These are phyloP conservation scores for Lactarius akahatsu DNA, from an alignment of 768 basidiomycete species.

Conservation along the genomic window DNA sequence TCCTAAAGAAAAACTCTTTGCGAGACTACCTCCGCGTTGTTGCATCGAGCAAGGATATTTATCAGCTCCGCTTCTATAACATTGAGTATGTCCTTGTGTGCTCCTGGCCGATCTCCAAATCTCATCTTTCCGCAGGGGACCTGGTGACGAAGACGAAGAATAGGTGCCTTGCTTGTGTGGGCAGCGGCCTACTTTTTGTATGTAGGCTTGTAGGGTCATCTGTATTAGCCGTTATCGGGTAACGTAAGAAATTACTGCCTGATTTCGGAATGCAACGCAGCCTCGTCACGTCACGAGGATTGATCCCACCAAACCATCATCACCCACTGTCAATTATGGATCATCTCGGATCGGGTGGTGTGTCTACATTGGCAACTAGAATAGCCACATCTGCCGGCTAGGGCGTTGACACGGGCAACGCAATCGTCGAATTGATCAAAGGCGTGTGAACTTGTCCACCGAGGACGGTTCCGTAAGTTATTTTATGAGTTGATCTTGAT, in stretches of 20 bases:
- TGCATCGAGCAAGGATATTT: slow-evolving; percentile 88
- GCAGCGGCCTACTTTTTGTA: not conserved
- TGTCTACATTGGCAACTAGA: not conserved
- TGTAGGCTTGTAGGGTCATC: not conserved
- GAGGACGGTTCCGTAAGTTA: not conserved
- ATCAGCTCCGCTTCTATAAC: slow-evolving; percentile 94
- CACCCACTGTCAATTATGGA: slow-evolving; percentile 2
- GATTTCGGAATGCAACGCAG: not conserved
- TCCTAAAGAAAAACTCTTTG: slow-evolving; percentile 95
- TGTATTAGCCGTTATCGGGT: not conserved
- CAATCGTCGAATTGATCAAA: not conserved
- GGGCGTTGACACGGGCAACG: not conserved
- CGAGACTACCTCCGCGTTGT: slow-evolving; percentile 99
- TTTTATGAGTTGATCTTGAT: slow-evolving; percentile 3
- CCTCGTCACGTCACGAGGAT: not conserved
- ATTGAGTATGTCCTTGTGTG: slow-evolving; percentile 60
- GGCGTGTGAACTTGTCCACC: slow-evolving; percentile 11
- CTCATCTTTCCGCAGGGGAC: slow-evolving; percentile 37
- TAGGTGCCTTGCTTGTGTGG: slow-evolving; percentile 32
- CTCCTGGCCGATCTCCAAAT: not conserved
- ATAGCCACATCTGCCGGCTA: slow-evolving; percentile 5
- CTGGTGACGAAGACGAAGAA: slow-evolving; percentile 58
- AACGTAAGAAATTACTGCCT: not conserved
- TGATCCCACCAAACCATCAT: not conserved
- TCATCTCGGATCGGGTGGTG: slow-evolving; percentile 1